These are phyloP conservation scores for Penicillium egyptiacum DNA, from an alignment of 495 filamentous ascomycete species.

Conservation along the genomic window DNA sequence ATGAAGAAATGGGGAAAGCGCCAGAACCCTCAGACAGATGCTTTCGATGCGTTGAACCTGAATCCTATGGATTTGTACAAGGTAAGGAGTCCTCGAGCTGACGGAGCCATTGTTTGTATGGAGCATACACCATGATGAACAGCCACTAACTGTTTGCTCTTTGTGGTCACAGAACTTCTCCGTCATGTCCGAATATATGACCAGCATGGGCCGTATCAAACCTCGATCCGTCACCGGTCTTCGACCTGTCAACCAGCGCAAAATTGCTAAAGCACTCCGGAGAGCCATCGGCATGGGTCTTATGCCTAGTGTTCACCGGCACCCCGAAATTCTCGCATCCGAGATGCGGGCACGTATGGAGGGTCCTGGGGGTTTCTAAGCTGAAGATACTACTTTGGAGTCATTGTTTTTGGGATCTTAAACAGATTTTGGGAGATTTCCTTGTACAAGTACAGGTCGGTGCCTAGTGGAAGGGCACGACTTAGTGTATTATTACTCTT, in stretches of 20 bases:
- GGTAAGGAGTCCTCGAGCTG: conserved; percentile 48
- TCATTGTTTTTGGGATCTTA: neutral
- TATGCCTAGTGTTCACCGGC: conserved; percentile 87
- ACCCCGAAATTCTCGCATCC: conserved; percentile 77
- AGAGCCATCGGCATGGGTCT: conserved; percentile 85
- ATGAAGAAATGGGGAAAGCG: conserved; percentile 65
- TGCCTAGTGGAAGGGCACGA: conserved; percentile 12
- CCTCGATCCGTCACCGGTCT: conserved; percentile 71
- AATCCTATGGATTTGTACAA: conserved; percentile 83
- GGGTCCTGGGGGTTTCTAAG: conserved; percentile 15
- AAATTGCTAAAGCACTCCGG: conserved; percentile 88
- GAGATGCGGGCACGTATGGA: conserved; percentile 36
- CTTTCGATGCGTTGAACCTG: conserved; percentile 76
- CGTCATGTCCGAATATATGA: conserved; percentile 87
- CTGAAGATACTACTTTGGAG: neutral
- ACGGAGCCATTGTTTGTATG: neutral
- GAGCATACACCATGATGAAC: neutral
- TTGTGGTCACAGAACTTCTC: conserved; percentile 71
- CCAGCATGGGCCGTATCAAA: conserved; percentile 80
- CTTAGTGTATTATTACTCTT: conserved; percentile 31
- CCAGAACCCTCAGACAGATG: conserved; percentile 56
- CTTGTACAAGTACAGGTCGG: conserved; percentile 22
- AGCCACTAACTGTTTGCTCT: conserved; percentile 12
- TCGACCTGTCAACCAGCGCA: conserved; percentile 84
- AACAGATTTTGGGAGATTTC: conserved; percentile 7